Evolutionary conservation across 139 green algal genomes (phyloP).

Genomic region (Desmodesmus armatus): DNA sequence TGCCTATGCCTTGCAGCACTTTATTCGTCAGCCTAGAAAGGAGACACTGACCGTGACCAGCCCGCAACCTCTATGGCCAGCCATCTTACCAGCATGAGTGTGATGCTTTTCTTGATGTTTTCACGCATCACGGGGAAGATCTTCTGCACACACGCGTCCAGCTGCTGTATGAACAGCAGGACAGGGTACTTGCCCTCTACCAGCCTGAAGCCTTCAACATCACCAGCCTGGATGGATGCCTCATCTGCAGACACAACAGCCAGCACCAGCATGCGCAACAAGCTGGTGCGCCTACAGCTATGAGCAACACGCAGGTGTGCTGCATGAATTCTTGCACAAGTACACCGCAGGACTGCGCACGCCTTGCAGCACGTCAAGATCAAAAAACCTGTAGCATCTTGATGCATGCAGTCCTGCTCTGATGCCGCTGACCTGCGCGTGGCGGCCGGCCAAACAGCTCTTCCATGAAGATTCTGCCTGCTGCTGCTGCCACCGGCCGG

Average conservation of each 20-base stretch:
- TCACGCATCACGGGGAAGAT: slow-evolving; percentile 98
- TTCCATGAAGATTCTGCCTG: neutral
- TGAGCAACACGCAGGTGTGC: neutral
- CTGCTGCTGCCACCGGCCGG: slow-evolving; percentile 1
- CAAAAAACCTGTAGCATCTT: neutral
- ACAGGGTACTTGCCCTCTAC: slow-evolving; percentile 98
- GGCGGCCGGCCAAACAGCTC: neutral
- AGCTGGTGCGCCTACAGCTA: neutral
- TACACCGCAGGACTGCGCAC: neutral
- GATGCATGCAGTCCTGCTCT: neutral
- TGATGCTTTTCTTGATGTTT: slow-evolving; percentile 98
- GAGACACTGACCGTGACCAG: no score
- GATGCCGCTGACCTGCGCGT: no score
- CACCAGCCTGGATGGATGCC: slow-evolving; percentile 86
- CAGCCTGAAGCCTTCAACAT: slow-evolving; percentile 76
- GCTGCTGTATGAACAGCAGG: slow-evolving; percentile 99
- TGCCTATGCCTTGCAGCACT: no score
- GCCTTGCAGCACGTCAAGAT: neutral
- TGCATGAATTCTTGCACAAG: neutral
- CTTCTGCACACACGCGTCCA: slow-evolving; percentile 96
- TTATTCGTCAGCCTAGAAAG: no score
- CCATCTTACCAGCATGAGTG: slow-evolving; percentile 64
- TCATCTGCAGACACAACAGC: slow-evolving; percentile 53
- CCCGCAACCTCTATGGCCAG: no score
- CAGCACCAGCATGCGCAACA: neutral